Conservation (phyloP, 495 filamentous ascomycete genomes). For the Articulospora tetracladia region DNA sequence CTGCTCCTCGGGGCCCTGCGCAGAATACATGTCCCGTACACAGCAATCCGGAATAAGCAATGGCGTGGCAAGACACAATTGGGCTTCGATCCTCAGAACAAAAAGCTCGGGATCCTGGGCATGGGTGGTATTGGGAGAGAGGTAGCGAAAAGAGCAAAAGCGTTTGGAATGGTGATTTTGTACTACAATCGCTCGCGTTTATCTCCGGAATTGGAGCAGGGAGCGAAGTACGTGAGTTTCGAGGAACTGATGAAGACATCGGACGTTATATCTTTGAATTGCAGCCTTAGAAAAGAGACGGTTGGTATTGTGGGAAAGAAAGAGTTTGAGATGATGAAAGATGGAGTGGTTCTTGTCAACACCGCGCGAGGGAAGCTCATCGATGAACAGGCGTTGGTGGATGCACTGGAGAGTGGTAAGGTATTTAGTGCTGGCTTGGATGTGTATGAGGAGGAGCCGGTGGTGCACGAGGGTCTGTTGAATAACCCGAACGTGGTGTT, state of each 20-base stretch:
- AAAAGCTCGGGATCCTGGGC: slow-evolving; percentile 74
- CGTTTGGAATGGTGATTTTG: slow-evolving; percentile 62
- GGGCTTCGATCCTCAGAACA: slow-evolving; percentile 57
- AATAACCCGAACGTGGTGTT: slow-evolving; percentile 60
- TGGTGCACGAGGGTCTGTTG: slow-evolving; percentile 58
- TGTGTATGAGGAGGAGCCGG: slow-evolving; percentile 67
- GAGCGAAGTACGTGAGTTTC: slow-evolving; percentile 64
- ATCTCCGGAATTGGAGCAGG: slow-evolving; percentile 46
- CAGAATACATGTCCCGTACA: slow-evolving; percentile 58
- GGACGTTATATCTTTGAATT: slow-evolving; percentile 74
- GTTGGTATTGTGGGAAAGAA: slow-evolving; percentile 61
- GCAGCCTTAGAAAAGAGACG: slow-evolving; percentile 48
- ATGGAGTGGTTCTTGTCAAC: slow-evolving; percentile 75
- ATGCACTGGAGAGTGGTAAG: slow-evolving; percentile 49
- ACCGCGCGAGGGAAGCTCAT: slow-evolving; percentile 75
- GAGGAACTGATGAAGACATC: slow-evolving; percentile 60
- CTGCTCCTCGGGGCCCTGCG: slow-evolving; percentile 67
- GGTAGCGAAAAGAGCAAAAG: slow-evolving; percentile 36
- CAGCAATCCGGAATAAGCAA: slow-evolving; percentile 55
- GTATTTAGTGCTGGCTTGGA: slow-evolving; percentile 60
- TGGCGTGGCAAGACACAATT: slow-evolving; percentile 41
- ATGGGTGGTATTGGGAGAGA: slow-evolving; percentile 84
- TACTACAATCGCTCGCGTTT: slow-evolving; percentile 60
- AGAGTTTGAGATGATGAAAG: slow-evolving; percentile 67
- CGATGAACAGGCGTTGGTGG: slow-evolving; percentile 69